These are phyloP conservation scores for Dichotomocladium elegans DNA, from an alignment of 371 early-diverging fungal genomes.

Conservation along the genomic window DNA sequence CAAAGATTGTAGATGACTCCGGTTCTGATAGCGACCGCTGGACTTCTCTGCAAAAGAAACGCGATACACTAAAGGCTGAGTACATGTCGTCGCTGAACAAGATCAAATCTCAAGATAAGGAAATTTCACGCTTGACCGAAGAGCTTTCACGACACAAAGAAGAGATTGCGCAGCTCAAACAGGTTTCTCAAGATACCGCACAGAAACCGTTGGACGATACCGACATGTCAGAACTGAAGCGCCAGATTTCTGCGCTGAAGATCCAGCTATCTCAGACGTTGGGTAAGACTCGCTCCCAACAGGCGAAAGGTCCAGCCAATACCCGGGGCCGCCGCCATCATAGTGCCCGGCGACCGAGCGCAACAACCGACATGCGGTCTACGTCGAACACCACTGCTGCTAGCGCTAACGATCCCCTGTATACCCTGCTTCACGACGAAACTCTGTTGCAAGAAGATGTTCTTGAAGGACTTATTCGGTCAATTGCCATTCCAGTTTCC, in stretches of 20 bases:
- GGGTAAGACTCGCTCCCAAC: constrained; percentile 9
- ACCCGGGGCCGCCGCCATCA: constrained; percentile 2
- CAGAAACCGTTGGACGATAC: constrained; percentile 11
- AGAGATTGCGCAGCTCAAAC: constrained; percentile 62
- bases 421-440: constrained; percentile 49
- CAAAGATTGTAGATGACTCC: constrained; percentile 45
- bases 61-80: constrained; percentile 41
- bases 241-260: constrained; percentile 31
- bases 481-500: constrained; percentile 74
- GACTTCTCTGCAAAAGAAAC: constrained; percentile 49
- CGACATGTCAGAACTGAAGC: constrained; percentile 20
- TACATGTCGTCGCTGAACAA: constrained; percentile 53
- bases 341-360: constrained; percentile 8
- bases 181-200: constrained; percentile 27
- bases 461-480: constrained; percentile 75
- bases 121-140: constrained; percentile 60
- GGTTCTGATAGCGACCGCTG: constrained; percentile 48
- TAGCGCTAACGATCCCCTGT: constrained; percentile 4
- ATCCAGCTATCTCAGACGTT: constrained; percentile 23
- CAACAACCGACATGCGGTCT: neutral
- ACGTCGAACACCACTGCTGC: neutral
- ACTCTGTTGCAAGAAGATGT: constrained; percentile 80
- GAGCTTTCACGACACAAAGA: constrained; percentile 65
- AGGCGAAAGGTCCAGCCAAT: constrained; percentile 1
- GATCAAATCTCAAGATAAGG: constrained; percentile 62